phyloP scores from a whole-genome alignment of 352 stramenopile species.

The Phytophthora nicotianae region DNA sequence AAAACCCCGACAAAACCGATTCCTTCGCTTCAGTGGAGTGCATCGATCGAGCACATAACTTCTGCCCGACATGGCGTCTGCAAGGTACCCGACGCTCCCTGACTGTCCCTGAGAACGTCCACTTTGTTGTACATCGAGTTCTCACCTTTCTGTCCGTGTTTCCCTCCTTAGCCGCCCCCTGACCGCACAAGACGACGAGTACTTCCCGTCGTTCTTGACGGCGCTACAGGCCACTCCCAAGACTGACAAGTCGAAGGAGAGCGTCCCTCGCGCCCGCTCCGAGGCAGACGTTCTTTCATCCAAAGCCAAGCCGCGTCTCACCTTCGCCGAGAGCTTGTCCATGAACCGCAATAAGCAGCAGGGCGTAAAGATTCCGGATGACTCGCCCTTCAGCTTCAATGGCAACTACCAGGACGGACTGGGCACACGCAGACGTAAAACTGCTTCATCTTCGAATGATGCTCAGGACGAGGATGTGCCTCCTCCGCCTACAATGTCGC shows the following conservation, averaged over 20 bases:
- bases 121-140: not conserved
- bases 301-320: constrained; percentile 50
- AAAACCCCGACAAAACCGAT: not conserved
- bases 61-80: constrained; percentile 22
- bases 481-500: constrained; percentile 63
- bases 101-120: not conserved
- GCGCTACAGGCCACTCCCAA: constrained; percentile 54
- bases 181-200: constrained; percentile 63
- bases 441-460: constrained; percentile 24
- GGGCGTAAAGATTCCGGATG: constrained; percentile 42
- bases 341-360: constrained; percentile 60
- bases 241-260: constrained; percentile 64
- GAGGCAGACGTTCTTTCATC: constrained; percentile 34
- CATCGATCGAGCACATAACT: constrained; percentile 12
- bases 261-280: constrained; percentile 33
- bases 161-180: constrained; percentile 21
- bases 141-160: constrained; percentile 2
- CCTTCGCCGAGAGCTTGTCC: constrained; percentile 70
- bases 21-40: constrained; percentile 15
- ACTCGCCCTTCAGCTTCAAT: constrained; percentile 71
- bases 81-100: constrained; percentile 18
- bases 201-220: constrained; percentile 77
- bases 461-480: constrained; percentile 59
- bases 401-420: constrained; percentile 50
- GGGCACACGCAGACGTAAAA: constrained; percentile 59